Evolutionary conservation across 2,329 filamentous ascomycete species (phyloP).

Genomic region (Beauveria pseudobassiana): DNA sequence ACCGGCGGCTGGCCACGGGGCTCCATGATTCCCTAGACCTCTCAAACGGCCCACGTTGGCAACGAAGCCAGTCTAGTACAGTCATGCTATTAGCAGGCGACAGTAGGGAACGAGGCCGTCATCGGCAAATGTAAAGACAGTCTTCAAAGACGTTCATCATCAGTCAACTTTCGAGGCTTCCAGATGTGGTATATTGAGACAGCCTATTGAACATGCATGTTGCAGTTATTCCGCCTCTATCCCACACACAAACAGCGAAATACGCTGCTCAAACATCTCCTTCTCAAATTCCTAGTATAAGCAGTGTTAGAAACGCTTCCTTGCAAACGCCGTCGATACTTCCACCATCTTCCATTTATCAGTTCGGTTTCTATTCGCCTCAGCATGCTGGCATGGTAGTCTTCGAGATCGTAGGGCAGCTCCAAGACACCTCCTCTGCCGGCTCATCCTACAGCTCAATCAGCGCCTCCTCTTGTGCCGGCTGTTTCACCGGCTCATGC

Average conservation of each 20-base stretch:
- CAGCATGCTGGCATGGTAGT: not conserved
- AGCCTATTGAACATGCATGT: not conserved
- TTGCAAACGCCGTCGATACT: slow-evolving; percentile 3
- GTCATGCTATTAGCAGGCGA: too few species aligned
- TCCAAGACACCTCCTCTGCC: not conserved
- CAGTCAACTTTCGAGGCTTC: too few species aligned
- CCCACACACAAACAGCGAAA: not conserved
- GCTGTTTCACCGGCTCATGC: slow-evolving; percentile 34
- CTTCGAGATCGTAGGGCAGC: not conserved
- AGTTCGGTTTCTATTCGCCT: not conserved
- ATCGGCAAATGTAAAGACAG: too few species aligned
- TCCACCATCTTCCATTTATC: not conserved
- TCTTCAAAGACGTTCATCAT: too few species aligned
- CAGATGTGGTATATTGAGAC: not conserved
- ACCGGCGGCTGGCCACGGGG: too few species aligned
- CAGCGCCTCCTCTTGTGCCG: slow-evolving; percentile 64
- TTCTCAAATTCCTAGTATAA: not conserved
- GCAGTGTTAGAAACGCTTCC: not conserved
- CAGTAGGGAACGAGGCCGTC: too few species aligned
- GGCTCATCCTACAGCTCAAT: slow-evolving; percentile 57
- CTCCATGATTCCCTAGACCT: not conserved
- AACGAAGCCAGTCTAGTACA: too few species aligned
- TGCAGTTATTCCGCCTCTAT: not conserved
- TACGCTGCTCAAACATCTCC: not conserved
- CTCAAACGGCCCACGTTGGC: not conserved